phyloP scores from a whole-genome alignment of 2,329 filamentous ascomycete species.

The Capronia coronata region DNA sequence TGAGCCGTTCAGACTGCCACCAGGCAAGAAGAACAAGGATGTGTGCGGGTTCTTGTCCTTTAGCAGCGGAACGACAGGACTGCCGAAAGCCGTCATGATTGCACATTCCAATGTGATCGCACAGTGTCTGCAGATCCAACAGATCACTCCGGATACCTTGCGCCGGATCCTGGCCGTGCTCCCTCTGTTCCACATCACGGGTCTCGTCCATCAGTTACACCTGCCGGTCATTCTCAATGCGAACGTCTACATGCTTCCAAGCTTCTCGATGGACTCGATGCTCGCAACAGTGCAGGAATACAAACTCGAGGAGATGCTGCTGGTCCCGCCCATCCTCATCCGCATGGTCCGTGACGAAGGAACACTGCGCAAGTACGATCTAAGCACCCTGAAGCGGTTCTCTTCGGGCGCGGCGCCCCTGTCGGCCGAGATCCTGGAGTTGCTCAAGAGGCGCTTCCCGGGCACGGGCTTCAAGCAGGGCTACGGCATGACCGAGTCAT shows the following conservation, averaged over 20 bases:
- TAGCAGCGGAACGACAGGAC: constrained; percentile 32
- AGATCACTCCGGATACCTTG: constrained; percentile 46
- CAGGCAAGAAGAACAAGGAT: constrained; percentile 52
- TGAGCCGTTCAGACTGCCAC: constrained; percentile 44
- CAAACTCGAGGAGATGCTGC: constrained; percentile 50
- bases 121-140: constrained; percentile 55
- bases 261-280: constrained; percentile 57
- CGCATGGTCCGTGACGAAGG: constrained; percentile 50
- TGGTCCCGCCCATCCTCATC: constrained; percentile 58
- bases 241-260: constrained; percentile 59
- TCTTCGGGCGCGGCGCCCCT: constrained; percentile 57
- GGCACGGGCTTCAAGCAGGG: constrained; percentile 57
- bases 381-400: constrained; percentile 51
- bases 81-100: constrained; percentile 35
- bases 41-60: constrained; percentile 44
- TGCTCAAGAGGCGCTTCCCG: constrained; percentile 52
- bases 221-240: constrained; percentile 58
- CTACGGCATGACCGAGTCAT: constrained; percentile 64
- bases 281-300: constrained; percentile 48
- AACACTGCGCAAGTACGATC: constrained; percentile 51
- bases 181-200: constrained; percentile 59
- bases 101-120: constrained; percentile 49
- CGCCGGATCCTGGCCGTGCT: constrained; percentile 52
- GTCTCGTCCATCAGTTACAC: constrained; percentile 57
- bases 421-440: constrained; percentile 51